Evolutionary conservation across 2,329 filamentous ascomycete genomes (phyloP), one percentile per base, ranked within the genome.

Genomic region (Capronia coronata): DNA sequence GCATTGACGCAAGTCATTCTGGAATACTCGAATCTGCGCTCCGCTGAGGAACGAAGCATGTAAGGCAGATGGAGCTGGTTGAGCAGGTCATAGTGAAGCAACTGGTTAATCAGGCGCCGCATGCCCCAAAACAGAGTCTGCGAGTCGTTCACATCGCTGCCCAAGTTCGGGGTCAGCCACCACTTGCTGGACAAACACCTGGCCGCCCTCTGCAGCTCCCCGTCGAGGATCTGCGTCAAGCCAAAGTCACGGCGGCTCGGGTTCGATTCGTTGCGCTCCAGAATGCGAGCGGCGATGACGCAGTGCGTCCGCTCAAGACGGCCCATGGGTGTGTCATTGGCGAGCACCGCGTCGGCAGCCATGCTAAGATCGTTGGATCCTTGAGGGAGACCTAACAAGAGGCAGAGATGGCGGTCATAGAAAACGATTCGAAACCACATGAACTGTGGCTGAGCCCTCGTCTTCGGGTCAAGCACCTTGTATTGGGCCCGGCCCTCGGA

Each of bases 41-140:
- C 62, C 3, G 49, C 45, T 2, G 63, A 60, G 5, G 64, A 51
- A 19, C 67, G 69, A 9, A 79, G 67, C 63, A 80, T 73, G 52
- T 75, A 79, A 0, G 77, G 78, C 1, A 80, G 67, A 51, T 81
- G 77, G 0, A 80, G 68, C 7, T 76, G 68, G 27, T 75, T 70
- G 6, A 78, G 63, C 2, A 79, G 66, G 27, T 73, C 70, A 56
- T 74, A 72, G 52, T 79, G 74, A 2, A 71, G 67, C 39, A 79
- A 67, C 49, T 80, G 77, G 5, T 72, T 61, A 58, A 75, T 70
- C 5, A 73, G 55, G 3, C 67, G 65, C 3, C 62, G 51, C 27
- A 64, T 66, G 30, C 71, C 62, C 5, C 51, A 10, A 10, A 69
- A 57, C 1, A 65, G 47, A 2, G 62, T 55, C 6, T 22, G 10